Percentiles rank a stretch among this genome's conserved stretches.
These are phyloP conservation scores for Alternaria postmessia DNA, from an alignment of 2,329 filamentous ascomycete genomes.

Conservation along the genomic window DNA sequence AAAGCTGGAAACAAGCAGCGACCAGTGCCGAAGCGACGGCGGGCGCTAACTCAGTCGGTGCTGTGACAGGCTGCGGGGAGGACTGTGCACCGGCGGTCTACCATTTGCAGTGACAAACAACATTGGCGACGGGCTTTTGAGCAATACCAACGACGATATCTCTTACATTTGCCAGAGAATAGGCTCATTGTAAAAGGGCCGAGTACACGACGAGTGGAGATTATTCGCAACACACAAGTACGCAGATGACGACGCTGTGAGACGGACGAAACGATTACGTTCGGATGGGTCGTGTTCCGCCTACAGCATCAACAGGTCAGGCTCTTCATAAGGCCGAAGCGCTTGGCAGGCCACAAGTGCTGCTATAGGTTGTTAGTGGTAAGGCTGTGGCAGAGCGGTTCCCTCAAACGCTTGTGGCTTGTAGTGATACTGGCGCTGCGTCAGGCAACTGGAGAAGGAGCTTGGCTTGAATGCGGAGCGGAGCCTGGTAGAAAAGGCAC, in stretches of 20 bases:
- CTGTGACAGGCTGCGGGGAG: constrained; percentile 38
- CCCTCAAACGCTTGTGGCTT: constrained; percentile 43
- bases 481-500: constrained; percentile 22
- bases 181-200: background rate
- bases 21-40: constrained; percentile 40
- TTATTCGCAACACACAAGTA: constrained; percentile 30
- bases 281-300: constrained; percentile 45
- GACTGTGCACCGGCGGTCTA: constrained; percentile 37
- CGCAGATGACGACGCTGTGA: constrained; percentile 40
- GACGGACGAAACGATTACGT: constrained; percentile 45
- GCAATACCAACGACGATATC: background rate
- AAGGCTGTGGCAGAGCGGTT: constrained; percentile 37
- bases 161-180: background rate
- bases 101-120: constrained; percentile 9
- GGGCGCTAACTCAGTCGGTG: constrained; percentile 47
- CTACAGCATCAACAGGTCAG: constrained; percentile 43
- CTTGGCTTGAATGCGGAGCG: constrained; percentile 23
- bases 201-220: constrained; percentile 7
- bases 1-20: constrained; percentile 49
- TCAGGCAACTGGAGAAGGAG: constrained; percentile 33
- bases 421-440: constrained; percentile 41
- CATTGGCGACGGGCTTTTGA: background rate
- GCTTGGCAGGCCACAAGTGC: constrained; percentile 33
- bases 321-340: constrained; percentile 30
- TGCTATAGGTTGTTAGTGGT: constrained; percentile 35